These are phyloP conservation scores for Quillaja saponaria DNA, from an alignment of 306 rosid genomes.

Conservation along the genomic window DNA sequence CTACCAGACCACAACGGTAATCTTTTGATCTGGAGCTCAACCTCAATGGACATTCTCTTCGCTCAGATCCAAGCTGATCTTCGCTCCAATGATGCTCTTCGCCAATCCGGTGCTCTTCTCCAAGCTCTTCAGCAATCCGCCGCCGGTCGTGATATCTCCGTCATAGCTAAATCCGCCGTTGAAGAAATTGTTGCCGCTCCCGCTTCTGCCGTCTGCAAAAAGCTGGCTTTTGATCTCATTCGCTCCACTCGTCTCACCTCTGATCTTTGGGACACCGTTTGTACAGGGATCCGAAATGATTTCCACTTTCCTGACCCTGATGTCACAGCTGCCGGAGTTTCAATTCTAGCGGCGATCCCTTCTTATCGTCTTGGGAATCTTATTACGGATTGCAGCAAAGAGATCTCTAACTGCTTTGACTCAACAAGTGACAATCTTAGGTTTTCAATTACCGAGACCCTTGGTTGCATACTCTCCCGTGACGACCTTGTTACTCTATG, in stretches of 20 bases:
- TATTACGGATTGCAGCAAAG: conserved; percentile 72
- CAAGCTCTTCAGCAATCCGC: conserved; percentile 99
- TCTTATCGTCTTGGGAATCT: conserved; percentile 74
- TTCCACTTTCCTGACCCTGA: conserved; percentile 96
- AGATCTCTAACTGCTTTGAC: conserved; percentile 80
- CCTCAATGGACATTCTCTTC: conserved; percentile 93
- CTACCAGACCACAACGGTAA: no score
- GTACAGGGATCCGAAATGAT: conserved; percentile 76
- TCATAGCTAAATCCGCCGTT: conserved; percentile 86
- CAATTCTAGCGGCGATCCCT: conserved; percentile 93
- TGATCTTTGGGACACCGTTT: conserved; percentile 92
- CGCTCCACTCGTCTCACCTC: conserved; percentile 96
- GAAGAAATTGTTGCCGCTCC: conserved; percentile 98
- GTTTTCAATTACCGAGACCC: conserved; percentile 82
- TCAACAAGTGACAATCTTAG: conserved; percentile 78
- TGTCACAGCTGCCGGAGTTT: conserved; percentile 89
- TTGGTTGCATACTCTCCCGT: conserved; percentile 90
- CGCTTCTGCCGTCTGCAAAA: conserved; percentile 90
- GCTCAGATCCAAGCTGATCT: conserved; percentile 99
- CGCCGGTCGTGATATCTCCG: conserved; percentile 90
- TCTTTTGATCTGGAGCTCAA: no score
- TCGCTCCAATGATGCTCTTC: conserved; percentile 95
- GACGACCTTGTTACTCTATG: conserved; percentile 94
- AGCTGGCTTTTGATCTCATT: conserved; percentile 90
- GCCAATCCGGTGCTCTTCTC: conserved; percentile 92